Base-by-base conservation (phyloP, 352 stramenopile genomes). In the Pythium plurisporium region DNA sequence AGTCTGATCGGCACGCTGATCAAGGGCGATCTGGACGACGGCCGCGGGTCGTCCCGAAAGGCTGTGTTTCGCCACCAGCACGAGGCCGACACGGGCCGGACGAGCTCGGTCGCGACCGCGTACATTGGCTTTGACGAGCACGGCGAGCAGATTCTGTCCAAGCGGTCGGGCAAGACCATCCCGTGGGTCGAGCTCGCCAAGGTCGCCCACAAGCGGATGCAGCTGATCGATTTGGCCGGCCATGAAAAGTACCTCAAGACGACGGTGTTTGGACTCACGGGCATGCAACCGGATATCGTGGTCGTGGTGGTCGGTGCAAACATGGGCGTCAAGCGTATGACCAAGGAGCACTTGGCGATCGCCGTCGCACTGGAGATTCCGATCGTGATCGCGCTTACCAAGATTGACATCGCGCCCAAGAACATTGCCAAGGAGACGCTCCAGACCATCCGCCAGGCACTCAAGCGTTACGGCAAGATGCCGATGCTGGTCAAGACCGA, bases 241-340 rank as follows among this genome's bases (percentile, higher is more conserved):
- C 97, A 99, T 66, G 96, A 99, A 59, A 98, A 98, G 63, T 99
- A 99, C 74, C 79, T 99, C 34, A 99, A 99, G 79, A 99, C 97
- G 33, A 99, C 96, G 17, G 97, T 99, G 43, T 98, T 98, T 78
- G 97, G 97, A 7, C 89, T 99, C 27, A 99, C 95, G 12, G 95
- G 91, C 26, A 97, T 97, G 75, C 92, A 98, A 64, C 93, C 95
- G 6, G 95, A 99, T 73, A 96, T 98, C 52, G 88, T 94, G 9
- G 76, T 98, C 3, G 94, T 99, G 19, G 81, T 99, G 0, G 77
- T 97, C 2, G 93, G 93, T 15, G 87, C 87, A 30, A 98, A 98
- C 69, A 97, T 97, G 91, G 91, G 92, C 62, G 91, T 97, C 33
- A 96, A 97, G 76, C 73, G 86, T 45, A 97, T 97, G 91, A 98